Evolutionary conservation across 495 filamentous ascomycete species (phyloP), one percentile per base, ranked within the genome.

Genomic region (Mycothermus thermophilus): DNA sequence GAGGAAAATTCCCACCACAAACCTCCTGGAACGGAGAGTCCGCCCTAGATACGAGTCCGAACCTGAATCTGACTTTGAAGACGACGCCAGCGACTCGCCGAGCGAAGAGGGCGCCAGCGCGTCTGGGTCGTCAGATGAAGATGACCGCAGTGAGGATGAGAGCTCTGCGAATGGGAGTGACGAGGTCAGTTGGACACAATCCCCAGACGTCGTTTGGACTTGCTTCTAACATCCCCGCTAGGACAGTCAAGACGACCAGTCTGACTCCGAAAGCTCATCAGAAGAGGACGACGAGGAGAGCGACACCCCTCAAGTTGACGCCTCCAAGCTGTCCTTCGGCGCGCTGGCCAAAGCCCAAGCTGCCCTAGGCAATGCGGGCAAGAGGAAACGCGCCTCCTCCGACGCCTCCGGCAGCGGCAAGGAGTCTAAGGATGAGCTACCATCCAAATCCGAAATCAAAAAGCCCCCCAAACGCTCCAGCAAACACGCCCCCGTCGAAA

Each of bases 401-500:
- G 30, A 23, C n/a, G 32, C 20, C 29, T 27, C 26, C 27, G 23
- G 19, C 20, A 27, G 44, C 4, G 29, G 45, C 25, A 28, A 45
- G 17, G 35, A 48, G 13, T 15, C 22, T 41, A 18, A 32, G 13
- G 26, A 41, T 8, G 25, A 33, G 19, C n/a, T n/a, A n/a, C n/a
- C n/a, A n/a, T n/a, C n/a, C n/a, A 38, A 37, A 21, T 25, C 30
- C 29, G 26, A 29, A n/a, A 17, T 32, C 31, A 40, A 47, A 17
- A 38, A 43, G 13, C 25, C 26, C 34, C 41, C 47, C 8, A 44
- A 48, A 27, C 77, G 86, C 8, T 47, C 74, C 16, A 81, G 66
- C 54, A 97, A 97, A 54, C 85, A 96, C 54, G 90, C 90, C 0
- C 90, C 90, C 0, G 67, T 72, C 32, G 77, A 83, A 27, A 67